A percentile compares a stretch with the other conserved stretches of the same genome.
Conservation (phyloP, 768 basidiomycete species). For the Peribolospora baueri region DNA sequence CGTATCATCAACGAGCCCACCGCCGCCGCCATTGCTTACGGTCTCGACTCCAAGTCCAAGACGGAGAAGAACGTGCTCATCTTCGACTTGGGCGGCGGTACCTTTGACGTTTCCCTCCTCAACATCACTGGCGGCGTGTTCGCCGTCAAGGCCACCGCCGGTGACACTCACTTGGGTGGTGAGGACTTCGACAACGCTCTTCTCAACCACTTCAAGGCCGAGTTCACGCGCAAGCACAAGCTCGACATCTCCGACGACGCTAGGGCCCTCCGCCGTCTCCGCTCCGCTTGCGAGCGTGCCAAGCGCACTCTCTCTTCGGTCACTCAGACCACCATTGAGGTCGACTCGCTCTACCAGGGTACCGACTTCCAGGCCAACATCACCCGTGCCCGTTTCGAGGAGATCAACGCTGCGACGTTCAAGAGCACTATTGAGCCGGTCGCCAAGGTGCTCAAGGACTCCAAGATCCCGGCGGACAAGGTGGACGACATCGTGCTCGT, state of each 20-base stretch:
- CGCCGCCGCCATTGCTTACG: conserved; percentile 87
- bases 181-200: conserved; percentile 99
- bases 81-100: conserved; percentile 98
- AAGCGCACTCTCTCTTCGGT: conserved; percentile 97
- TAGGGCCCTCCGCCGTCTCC: conserved; percentile 82
- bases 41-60: conserved; percentile 63
- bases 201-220: conserved; percentile 95
- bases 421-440: conserved; percentile 95
- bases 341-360: conserved; percentile 94
- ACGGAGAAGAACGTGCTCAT: conserved; percentile 95
- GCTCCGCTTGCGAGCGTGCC: conserved; percentile 96
- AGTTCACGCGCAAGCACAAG: conserved; percentile 96
- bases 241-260: conserved; percentile 90
- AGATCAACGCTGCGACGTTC: conserved; percentile 86
- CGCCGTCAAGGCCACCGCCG: conserved; percentile 96
- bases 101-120: conserved; percentile 97
- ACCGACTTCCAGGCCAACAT: conserved; percentile 97
- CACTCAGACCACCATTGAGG: conserved; percentile 87
- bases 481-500: conserved; percentile 99
- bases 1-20: conserved; percentile 99
- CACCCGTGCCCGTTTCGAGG: conserved; percentile 98
- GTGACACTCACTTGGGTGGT: conserved; percentile 97
- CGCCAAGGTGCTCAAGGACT: conserved; percentile 95
- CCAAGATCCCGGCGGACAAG: conserved; percentile 53
- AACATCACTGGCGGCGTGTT: conserved; percentile 97